Evolutionary conservation across 2,329 filamentous ascomycete genomes (phyloP), one percentile per base, ranked within the genome.

Genomic region (Claviceps purpurea): DNA sequence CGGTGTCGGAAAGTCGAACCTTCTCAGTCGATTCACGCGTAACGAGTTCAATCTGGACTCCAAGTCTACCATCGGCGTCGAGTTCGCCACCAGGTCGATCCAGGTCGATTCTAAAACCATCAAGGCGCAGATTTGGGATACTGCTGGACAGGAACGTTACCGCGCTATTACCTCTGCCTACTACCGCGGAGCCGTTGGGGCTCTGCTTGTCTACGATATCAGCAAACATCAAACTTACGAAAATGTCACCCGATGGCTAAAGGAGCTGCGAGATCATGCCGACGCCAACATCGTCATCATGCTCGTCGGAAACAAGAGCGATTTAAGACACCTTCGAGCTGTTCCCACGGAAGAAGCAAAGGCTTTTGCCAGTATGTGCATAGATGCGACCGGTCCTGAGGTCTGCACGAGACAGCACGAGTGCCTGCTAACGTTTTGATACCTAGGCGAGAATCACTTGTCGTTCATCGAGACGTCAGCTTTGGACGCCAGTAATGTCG

Each of bases 61-160:
- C 71, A 97, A 98, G 82, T 97, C 93, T 58, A 98, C 93, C 63
- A 98, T 98, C 74, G 93, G 93, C 65, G 93, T 98, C 71, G 93
- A 98, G 75, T 98, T 98, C 70, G 93, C 94, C 64, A 98, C 93
- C 62, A 85, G 93, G 59, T 96, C 89, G 61, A 98, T 98, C 69
- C 91, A 97, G 74, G 93, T 98, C 65, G 93, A 98, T 73, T 87
- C 87, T 67, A 98, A 98, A 81, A 98, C 93, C 58, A 98, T 98
- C 83, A 98, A 98, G 80, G 93, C 93, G 63, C 93, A 98, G 77
- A 98, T 98, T 66, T 98, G 94, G 93, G 93, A 98, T 77, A 98
- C 93, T 54, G 93, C 93, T 60, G 93, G 93, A 61, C 93, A 98
- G 76, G 93, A 98, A 75, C 86, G 93, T 70, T 98, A 97, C 77